Conservation (phyloP, 352 stramenopile species). For the Thraustochytrium striatum region DNA sequence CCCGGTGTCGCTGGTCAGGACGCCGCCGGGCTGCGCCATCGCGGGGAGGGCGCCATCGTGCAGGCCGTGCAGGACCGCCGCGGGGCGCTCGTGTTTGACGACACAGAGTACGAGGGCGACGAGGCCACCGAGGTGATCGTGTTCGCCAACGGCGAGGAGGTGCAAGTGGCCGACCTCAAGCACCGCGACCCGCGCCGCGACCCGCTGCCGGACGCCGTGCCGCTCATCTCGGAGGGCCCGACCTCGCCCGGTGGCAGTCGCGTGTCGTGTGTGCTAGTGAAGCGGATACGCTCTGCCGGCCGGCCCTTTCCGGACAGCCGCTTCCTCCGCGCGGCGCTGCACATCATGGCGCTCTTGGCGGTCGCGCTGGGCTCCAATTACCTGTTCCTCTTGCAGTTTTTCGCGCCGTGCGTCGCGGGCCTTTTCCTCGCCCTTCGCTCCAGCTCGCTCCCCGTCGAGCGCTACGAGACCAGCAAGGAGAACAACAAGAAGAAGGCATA, state of each 20-base stretch:
- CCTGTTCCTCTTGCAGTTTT: background rate
- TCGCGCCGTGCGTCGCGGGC: background rate
- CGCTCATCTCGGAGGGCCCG: background rate
- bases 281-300: conserved; percentile 1
- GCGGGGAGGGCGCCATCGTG: background rate
- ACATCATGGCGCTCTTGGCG: background rate
- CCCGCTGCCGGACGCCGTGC: background rate
- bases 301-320: background rate
- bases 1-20: background rate
- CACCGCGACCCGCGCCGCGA: background rate
- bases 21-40: background rate
- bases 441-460: no score
- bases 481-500: no score
- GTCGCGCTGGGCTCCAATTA: background rate
- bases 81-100: background rate
- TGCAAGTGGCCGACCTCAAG: conserved; percentile 3
- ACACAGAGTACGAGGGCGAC: background rate
- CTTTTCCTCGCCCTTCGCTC: no score
- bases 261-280: background rate
- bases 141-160: background rate
- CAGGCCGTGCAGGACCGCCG: background rate
- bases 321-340: background rate
- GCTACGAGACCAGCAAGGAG: no score
- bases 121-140: background rate
- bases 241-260: background rate